Evolutionary conservation across 2,329 filamentous ascomycete species (phyloP), one percentile per base, ranked within the genome.

Genomic region (Pseudogymnoascus sp.): DNA sequence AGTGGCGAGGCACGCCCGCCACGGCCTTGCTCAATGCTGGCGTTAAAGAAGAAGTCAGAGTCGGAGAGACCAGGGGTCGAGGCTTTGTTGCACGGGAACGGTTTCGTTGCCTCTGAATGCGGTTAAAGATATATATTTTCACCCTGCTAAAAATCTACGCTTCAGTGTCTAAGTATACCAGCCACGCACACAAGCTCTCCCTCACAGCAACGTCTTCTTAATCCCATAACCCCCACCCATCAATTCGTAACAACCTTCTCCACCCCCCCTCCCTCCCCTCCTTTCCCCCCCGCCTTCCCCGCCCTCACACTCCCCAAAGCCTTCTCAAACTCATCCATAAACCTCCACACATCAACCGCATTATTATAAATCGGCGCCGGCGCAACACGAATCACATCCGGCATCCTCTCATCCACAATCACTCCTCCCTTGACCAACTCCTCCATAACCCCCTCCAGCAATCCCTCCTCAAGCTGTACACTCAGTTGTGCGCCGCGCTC

Each of bases 291-390:
- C 3, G 8, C 28, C 23, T 25, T 59, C 25, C 16, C 31, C 28
- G 38, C 37, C 59, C 37, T 59, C 46, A 78, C 68, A 28, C 72
- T 67, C 21, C 68, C 68, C 18, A 78, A 63, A 31, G 71, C 73
- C 62, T 75, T 68, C 28, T 73, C 73, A 62, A 82, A 77, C 12
- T 72, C 76, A 46, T 74, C 68, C 3, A 77, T 80, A 71, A 90
- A 90, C 14, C 76, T 73, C 77, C 77, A 86, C 64, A 84, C 84
- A 75, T 93, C 90, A 36, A 75, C 73, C 72, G 86, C 91, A 0
- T 80, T 84, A 71, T 92, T 93, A 75, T 92, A 93, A 64, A 93
- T 71, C 16, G 89, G 89, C 21, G 87, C 84, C 1, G 89, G 89
- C 11, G 89, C 88, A 3, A 92, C 85, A 14, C 89, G 78, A 42